A percentile compares a stretch with the other conserved stretches of the same genome.
Conservation (phyloP, 345 rosid species). For the Microthlaspi erraticum region DNA sequence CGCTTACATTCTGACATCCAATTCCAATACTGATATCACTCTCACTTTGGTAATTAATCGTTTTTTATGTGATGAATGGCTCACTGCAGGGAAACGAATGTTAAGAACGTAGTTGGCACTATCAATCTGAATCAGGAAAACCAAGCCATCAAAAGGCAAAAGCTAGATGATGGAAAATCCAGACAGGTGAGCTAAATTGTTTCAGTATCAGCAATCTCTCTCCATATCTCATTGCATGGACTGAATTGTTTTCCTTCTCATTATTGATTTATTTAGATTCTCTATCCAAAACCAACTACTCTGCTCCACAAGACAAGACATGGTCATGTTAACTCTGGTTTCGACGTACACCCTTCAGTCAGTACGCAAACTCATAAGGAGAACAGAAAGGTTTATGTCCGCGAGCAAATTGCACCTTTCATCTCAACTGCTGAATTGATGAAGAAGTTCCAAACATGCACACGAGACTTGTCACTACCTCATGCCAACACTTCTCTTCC, state of each 20-base stretch:
- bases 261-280: conserved; percentile 60
- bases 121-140: conserved; percentile 75
- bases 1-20: background rate
- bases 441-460: conserved; percentile 83
- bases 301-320: conserved; percentile 82
- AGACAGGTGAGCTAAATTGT: conserved; percentile 65
- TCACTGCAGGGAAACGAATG: conserved; percentile 49
- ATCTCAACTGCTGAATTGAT: conserved; percentile 75
- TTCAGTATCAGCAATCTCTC: background rate
- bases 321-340: conserved; percentile 58
- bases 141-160: conserved; percentile 96
- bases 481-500: conserved; percentile 33
- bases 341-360: conserved; percentile 51
- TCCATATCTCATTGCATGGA: conserved; percentile 7
- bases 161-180: conserved; percentile 87
- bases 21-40: background rate
- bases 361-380: conserved; percentile 56
- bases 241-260: conserved; percentile 9
- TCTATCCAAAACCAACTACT: conserved; percentile 69
- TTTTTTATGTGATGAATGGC: conserved; percentile 18
- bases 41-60: conserved; percentile 21
- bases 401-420: conserved; percentile 38
- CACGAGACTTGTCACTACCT: conserved; percentile 77
- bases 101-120: conserved; percentile 48
- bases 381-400: conserved; percentile 58